Evolutionary conservation across 441 rosid genomes (phyloP), one percentile per base, ranked within the genome.

Genomic region (Arabidopsis hybrid): DNA sequence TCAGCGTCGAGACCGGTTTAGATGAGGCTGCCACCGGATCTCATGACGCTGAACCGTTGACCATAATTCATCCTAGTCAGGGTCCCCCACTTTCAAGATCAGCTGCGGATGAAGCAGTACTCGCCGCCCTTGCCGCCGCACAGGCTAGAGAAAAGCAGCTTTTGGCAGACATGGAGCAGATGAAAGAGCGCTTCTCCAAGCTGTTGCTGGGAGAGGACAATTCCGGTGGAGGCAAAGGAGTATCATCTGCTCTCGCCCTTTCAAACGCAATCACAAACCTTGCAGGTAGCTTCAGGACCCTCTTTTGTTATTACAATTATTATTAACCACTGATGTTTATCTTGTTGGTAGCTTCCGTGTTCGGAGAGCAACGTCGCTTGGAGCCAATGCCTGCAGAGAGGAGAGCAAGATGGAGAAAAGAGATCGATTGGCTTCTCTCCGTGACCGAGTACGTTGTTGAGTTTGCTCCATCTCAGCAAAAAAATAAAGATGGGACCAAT

Each of bases 211-310:
- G 98, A 18, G 98, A 95, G 77, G 98, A 95, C 49, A 95, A 93
- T 90, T 95, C 99, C 7, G 95, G 99, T 59, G 97, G 98, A 71
- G 99, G 99, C 71, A 95, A 93, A 81, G 98, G 99, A 45, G 97
- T 96, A 50, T 89, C 97, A 38, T 96, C 98, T 31, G 98, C 98
- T 75, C 85, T 96, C 52, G 97, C 99, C 47, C 78, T 96, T 74
- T 96, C 99, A 32, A 93, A 96, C 79, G 97, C 98, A 74, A 82
- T 90, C 72, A 93, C 98, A 43, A 96, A 93, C 59, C 89, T 91
- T 69, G 97, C 99, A 12, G 99, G 99, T 89, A 80, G 11, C 52
- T 55, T 7, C 32, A 1, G 5, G n/a, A n/a, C 5, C 7, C 29
- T 43, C 10, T 45, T 3, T 18, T 26, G 29, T 26, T 26, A 26